These are phyloP conservation scores for Lactarius psammicola DNA, from an alignment of 768 basidiomycete species.

Conservation along the genomic window DNA sequence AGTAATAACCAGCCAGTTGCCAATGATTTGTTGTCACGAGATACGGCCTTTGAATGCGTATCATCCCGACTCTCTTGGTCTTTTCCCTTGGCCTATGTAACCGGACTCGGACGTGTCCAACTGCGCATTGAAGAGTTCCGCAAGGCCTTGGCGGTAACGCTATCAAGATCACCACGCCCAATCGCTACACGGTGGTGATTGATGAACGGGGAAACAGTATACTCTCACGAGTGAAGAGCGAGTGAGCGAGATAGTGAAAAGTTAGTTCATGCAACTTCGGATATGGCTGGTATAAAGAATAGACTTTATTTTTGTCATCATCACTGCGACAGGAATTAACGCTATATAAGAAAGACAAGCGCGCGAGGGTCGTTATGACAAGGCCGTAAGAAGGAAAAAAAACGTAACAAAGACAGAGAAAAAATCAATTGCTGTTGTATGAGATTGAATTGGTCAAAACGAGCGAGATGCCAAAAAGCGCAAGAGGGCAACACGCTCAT, in stretches of 20 bases:
- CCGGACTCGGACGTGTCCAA: too few species aligned
- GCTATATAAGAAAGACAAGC: constrained; percentile 6
- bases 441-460: constrained; percentile 3
- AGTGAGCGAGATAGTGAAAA: not conserved
- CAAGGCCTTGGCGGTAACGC: too few species aligned
- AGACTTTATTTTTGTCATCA: constrained; percentile 22
- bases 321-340: constrained; percentile 7
- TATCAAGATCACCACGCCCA: too few species aligned
- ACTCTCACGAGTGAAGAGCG: not conserved
- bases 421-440: not conserved
- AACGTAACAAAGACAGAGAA: not conserved
- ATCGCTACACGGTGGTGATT: too few species aligned
- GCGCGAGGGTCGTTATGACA: constrained; percentile 11
- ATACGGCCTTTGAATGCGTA: too few species aligned
- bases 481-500: not conserved
- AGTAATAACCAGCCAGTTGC: too few species aligned
- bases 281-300: constrained; percentile 5
- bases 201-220: constrained; percentile 37
- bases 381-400: not conserved
- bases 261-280: too few species aligned
- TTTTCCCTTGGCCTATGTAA: too few species aligned
- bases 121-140: too few species aligned
- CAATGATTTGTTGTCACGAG: too few species aligned
- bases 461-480: not conserved
- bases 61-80: too few species aligned